Evolutionary conservation across 768 basidiomycete species (phyloP), one percentile per base, ranked within the genome.

Genomic region (Lactifluus subvellereus): DNA sequence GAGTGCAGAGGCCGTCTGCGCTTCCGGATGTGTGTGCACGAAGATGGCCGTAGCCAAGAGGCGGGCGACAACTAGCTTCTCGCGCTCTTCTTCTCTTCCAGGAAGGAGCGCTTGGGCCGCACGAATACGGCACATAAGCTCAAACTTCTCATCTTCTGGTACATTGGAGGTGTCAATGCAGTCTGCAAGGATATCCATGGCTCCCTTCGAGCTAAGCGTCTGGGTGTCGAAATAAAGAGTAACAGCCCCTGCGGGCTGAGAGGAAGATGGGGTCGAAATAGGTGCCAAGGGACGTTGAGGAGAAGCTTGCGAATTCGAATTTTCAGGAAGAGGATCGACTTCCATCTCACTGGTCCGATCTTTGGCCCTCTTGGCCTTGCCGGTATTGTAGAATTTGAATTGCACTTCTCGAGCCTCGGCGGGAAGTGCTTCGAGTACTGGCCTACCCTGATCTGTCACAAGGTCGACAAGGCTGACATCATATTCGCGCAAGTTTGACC

Each of bases 41-140:
- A 92, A 98, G 51, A 95, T 90, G 27, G 94, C 90, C 61, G 96
- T 88, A 10, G 96, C 87, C 48, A 97, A 78, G 27, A 98, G 82
- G 61, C 95, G 85, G 49, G 91, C 81, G 63, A 84, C 77, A 49
- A 95, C 82, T 47, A 98, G 82, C 72, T 93, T 89, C 74, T 88
- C 85, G 40, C 94, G 84, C 22, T 86, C 85, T 30, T 71, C 78
- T 61, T 83, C 81, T 60, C 80, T 78, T 16, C 79, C 83, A 27
- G 77, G 79, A 11, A 80, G 78, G 47, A 96, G 76, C 9, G 85
- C 85, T 65, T 83, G 80, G n/a, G 89, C 87, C 40, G 88, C 78
- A 59, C 95, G 85, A 64, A 96, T 89, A 57, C 89, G 87, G 73
- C 89, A 92, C 65, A 96, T 78, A 7, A 97, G 78, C 71, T 95